Base-by-base conservation (phyloP, 1,139 yeast species). In the Magnusiomyces paraingens region DNA sequence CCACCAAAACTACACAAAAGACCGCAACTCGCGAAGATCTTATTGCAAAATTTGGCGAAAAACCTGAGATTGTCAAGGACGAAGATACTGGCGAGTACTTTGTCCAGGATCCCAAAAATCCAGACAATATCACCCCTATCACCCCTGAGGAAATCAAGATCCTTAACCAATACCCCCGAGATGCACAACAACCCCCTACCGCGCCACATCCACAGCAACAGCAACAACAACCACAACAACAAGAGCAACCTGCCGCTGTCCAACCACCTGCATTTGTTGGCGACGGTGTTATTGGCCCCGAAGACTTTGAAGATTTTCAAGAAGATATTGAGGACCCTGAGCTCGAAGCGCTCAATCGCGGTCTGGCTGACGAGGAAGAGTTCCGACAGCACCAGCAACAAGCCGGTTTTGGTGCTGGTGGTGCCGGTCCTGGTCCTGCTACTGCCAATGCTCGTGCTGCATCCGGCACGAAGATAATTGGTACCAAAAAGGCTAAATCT, bases 401-500 rank as follows among this genome's bases (percentile, higher is more conserved):
- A 39, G 29, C 22, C 14, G 35, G 40, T 15, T 35, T 49, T 26
- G 50, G 22, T 35, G 52, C 32, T 6, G 50, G 46, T 20, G 22
- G 15, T 36, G 52, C 40, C 12, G 57, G 52, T 2, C 54, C 53
- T 18, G 50, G 43, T 6, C 50, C 50, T 14, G 32, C 43, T n/a
- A 21, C 42, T 47, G 43, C 43, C 6, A n/a, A 36, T n/a, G 29
- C 22, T 21, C 32, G 32, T 8, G 32, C 32, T 26, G 32, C 32
- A 26, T 26, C 32, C 20, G 35, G 29, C 18, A 52, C 49, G 26
- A 45, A 55, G 39, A 47, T 50, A 2, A 52, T 57, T 14, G 59
- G 59, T 20, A 44, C 59, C 8, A 58, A 58, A 40, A 58, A 58
- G 40, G 54, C 61, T 26, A 55, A 52, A 47, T 56, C 59, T 1